Percentiles rank a stretch among this genome's conserved stretches.
These are phyloP conservation scores for Pinus tabuliformis DNA, from an alignment of 75 land plant genomes.

Conservation along the genomic window DNA sequence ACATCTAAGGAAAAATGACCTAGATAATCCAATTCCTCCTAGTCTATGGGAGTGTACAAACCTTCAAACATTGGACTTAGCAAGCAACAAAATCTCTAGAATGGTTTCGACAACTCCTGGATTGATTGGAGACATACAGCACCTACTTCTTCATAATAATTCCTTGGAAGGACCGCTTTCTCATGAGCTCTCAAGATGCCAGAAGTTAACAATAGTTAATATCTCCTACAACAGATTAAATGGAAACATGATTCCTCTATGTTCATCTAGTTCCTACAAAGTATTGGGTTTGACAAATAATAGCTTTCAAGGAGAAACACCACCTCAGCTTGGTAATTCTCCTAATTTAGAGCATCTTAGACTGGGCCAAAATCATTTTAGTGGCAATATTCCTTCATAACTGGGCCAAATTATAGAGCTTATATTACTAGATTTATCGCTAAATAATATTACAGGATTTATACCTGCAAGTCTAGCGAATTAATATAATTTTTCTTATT, in stretches of 20 bases:
- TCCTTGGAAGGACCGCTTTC: slow-evolving; percentile 69
- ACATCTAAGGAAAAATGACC: slow-evolving; percentile 58
- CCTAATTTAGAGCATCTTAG: slow-evolving; percentile 44
- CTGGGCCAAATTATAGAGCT: slow-evolving; percentile 42
- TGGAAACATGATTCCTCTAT: slow-evolving; percentile 49
- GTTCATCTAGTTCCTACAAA: slow-evolving; percentile 28
- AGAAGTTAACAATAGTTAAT: slow-evolving; percentile 50
- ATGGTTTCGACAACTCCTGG: slow-evolving; percentile 46
- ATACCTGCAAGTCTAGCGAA: slow-evolving; percentile 38
- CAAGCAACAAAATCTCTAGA: slow-evolving; percentile 65
- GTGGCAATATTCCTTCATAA: slow-evolving; percentile 57
- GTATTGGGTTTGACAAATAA: slow-evolving; percentile 71
- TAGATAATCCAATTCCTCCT: slow-evolving; percentile 66
- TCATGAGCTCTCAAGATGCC: slow-evolving; percentile 31
- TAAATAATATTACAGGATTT: slow-evolving; percentile 47
- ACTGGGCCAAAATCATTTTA: slow-evolving; percentile 55
- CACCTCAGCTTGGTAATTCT: slow-evolving; percentile 40
- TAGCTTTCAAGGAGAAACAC: slow-evolving; percentile 55
- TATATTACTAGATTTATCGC: slow-evolving; percentile 49
- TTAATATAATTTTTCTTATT: slow-evolving; percentile 35
- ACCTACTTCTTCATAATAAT: slow-evolving; percentile 65
- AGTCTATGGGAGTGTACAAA: slow-evolving; percentile 60
- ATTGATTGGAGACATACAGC: slow-evolving; percentile 27
- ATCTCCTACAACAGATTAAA: slow-evolving; percentile 61
- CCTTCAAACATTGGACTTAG: slow-evolving; percentile 52